Conservation (phyloP, 768 basidiomycete species). For the Inosperma sp. region DNA sequence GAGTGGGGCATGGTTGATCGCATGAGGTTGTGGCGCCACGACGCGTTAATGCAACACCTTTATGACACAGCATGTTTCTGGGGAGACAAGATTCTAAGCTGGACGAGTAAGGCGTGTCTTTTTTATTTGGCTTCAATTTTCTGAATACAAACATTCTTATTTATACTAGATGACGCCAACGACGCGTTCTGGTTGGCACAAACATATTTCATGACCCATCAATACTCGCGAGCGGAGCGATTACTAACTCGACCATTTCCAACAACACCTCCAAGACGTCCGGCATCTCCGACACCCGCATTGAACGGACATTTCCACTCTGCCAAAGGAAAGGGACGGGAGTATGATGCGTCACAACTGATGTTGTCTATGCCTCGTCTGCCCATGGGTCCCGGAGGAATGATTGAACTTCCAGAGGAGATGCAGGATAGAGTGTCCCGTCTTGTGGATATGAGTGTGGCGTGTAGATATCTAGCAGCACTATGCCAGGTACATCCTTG, state of each 20-base stretch:
- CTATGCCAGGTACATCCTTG: slow-evolving; percentile 71
- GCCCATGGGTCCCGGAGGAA: slow-evolving; percentile 66
- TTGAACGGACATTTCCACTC: slow-evolving; percentile 39
- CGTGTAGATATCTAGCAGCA: slow-evolving; percentile 94
- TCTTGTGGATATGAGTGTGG: slow-evolving; percentile 90
- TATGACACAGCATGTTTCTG: slow-evolving; percentile 97
- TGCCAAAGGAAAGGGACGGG: slow-evolving; percentile 62
- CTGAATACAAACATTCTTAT: slow-evolving; percentile 6
- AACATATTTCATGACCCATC: slow-evolving; percentile 92
- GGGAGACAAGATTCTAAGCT: slow-evolving; percentile 95
- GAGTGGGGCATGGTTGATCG: slow-evolving; percentile 91
- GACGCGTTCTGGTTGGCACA: slow-evolving; percentile 99
- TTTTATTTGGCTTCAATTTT: background rate
- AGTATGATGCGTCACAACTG: slow-evolving; percentile 37
- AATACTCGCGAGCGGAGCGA: slow-evolving; percentile 91
- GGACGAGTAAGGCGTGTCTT: slow-evolving; percentile 73
- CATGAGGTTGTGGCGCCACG: slow-evolving; percentile 95
- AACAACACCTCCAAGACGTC: slow-evolving; percentile 41
- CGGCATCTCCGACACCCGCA: slow-evolving; percentile 28
- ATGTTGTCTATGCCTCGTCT: slow-evolving; percentile 45
- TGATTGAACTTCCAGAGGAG: slow-evolving; percentile 64
- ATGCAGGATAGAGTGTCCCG: slow-evolving; percentile 64
- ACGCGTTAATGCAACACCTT: slow-evolving; percentile 97
- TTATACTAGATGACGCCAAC: slow-evolving; percentile 70
- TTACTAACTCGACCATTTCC: slow-evolving; percentile 86